phyloP scores from a whole-genome alignment of 2,329 filamentous ascomycete genomes.

The Coleophoma eucalyptorum region DNA sequence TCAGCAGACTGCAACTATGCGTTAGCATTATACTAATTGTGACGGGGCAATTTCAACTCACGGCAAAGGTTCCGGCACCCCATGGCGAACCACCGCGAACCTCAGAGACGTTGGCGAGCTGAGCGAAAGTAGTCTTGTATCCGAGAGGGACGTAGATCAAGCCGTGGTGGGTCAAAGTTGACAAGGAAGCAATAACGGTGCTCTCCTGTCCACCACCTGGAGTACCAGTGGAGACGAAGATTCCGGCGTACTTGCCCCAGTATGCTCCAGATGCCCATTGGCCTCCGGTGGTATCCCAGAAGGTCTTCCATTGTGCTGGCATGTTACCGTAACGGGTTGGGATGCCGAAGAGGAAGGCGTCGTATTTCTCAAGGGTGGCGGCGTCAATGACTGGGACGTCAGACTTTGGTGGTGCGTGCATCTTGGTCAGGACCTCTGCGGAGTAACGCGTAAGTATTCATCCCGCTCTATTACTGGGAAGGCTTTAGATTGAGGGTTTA shows the following conservation, averaged over 20 bases:
- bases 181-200: conserved; percentile 76
- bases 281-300: conserved; percentile 86
- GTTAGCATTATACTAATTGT: not conserved
- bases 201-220: conserved; percentile 90
- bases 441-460: not conserved
- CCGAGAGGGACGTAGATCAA: conserved; percentile 95
- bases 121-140: conserved; percentile 74
- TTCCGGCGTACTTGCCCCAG: conserved; percentile 83
- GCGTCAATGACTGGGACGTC: conserved; percentile 61
- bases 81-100: conserved; percentile 84
- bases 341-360: conserved; percentile 89
- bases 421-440: conserved; percentile 67
- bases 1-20: conserved; percentile 47
- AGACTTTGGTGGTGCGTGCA: conserved; percentile 81
- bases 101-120: conserved; percentile 70
- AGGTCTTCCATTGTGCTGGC: conserved; percentile 85
- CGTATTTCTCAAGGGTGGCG: conserved; percentile 65
- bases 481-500: not conserved
- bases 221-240: conserved; percentile 87
- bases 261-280: conserved; percentile 78
- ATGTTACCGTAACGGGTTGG: conserved; percentile 97
- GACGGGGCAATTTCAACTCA: conserved; percentile 30
- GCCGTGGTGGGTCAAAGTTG: conserved; percentile 87
- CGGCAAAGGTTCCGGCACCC: conserved; percentile 90
- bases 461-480: not conserved